Base-by-base conservation (phyloP, 2,329 filamentous ascomycete species). In the Karstenula rhodostoma region DNA sequence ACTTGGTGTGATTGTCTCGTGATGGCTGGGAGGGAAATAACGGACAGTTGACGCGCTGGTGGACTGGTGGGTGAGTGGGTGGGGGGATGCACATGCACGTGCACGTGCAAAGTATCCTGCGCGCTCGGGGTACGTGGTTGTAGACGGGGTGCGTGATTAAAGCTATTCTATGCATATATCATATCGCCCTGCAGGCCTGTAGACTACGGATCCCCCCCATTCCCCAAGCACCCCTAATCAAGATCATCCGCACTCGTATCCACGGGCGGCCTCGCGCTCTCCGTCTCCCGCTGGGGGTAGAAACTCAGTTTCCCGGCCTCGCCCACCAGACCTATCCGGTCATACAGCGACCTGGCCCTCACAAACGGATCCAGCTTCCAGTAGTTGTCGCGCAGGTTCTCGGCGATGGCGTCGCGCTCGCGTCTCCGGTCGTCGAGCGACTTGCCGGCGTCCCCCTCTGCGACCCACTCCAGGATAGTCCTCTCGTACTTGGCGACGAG, bases 341-440 rank as follows among this genome's bases (percentile, higher is more conserved):
- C 95, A 70, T 97, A 97, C 62, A 92, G 79, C n/a, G 89, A 91
- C 71, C 90, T 85, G 13, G 94, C 92, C 42, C 95, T 85, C 32
- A 98, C 76, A 76, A 94, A 96, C 0, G 93, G 93, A 79, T 99
- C 95, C 55, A 97, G 78, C 42, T 85, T 84, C 94, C 95, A 99
- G 80, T 98, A 99, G 68, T 91, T 91, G 50, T 85, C 83, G 62
- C 84, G 84, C 68, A 98, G 74, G 63, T 86, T 80, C 53, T 83
- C 83, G 2, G 91, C 89, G 29, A 95, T 71, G 2, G 81, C 79
- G 40, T 87, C 81, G 58, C 93, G 83, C 76, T 87, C 85, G 50
- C 81, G 79, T 73, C 87, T 85, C 46, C 80, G 79, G 61, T 85
- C 80, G n/a, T 77, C 77, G 7, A 78, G 67, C 44, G 78, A 74